phyloP scores from a whole-genome alignment of 257 asterid genomes.

The Echium plantagineum region DNA sequence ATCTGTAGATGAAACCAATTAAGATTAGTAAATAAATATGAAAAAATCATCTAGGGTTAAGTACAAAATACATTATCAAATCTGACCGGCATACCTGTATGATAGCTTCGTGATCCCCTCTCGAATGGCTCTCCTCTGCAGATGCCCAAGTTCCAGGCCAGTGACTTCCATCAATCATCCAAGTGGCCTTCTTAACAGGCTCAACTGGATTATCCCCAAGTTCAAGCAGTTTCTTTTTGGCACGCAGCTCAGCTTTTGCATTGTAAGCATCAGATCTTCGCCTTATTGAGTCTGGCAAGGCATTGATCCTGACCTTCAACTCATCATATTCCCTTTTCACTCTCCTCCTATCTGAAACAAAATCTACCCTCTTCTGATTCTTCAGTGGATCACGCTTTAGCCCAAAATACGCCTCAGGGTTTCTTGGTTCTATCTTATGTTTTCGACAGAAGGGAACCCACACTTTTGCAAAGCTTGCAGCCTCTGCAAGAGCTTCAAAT shows the following conservation, averaged over 20 bases:
- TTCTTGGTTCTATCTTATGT: conserved; percentile 74
- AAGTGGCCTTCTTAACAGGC: conserved; percentile 57
- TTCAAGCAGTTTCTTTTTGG: conserved; percentile 56
- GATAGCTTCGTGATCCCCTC: conserved; percentile 84
- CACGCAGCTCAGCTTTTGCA: conserved; percentile 61
- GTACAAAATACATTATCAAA: background rate
- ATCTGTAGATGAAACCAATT: conserved; percentile 33
- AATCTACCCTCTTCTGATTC: conserved; percentile 62
- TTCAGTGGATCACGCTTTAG: conserved; percentile 70
- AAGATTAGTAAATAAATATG: background rate
- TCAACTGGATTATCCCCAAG: conserved; percentile 45
- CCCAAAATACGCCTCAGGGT: conserved; percentile 76
- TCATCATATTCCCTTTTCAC: conserved; percentile 91
- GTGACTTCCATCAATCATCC: conserved; percentile 90
- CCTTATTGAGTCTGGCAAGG: conserved; percentile 67
- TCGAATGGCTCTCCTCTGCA: conserved; percentile 54
- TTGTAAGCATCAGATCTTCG: conserved; percentile 86
- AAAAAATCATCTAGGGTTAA: background rate
- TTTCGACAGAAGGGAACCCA: conserved; percentile 89
- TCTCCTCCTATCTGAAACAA: conserved; percentile 66
- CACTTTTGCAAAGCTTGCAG: conserved; percentile 68
- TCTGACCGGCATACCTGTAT: conserved; percentile 44
- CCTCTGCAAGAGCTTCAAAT: conserved; percentile 87
- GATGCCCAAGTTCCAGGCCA: conserved; percentile 94
- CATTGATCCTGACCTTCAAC: conserved; percentile 76